These are phyloP conservation scores for Penicillium longicatenatum DNA, from an alignment of 495 filamentous ascomycete genomes.

Conservation along the genomic window DNA sequence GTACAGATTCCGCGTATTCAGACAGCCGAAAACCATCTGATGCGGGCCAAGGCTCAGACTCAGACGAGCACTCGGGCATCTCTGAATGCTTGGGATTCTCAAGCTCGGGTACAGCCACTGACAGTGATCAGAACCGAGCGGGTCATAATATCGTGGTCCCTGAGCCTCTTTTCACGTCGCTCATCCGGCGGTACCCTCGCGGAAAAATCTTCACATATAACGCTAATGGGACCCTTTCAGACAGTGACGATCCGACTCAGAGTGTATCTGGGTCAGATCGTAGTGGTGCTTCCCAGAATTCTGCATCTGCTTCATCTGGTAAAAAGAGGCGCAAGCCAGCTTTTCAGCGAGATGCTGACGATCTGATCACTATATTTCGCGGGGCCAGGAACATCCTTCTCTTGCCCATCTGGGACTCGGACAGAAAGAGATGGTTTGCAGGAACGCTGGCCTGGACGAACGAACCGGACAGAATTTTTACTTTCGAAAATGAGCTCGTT, in stretches of 20 bases:
- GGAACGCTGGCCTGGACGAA: conserved; percentile 60
- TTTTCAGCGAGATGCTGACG: conserved; percentile 21
- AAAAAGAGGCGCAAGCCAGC: conserved; percentile 20
- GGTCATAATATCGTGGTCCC: conserved; percentile 12
- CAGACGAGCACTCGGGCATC: neutral
- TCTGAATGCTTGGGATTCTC: conserved; percentile 20
- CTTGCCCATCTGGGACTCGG: conserved; percentile 62
- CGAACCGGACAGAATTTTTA: conserved; percentile 37
- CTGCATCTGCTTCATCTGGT: neutral
- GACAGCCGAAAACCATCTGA: neutral
- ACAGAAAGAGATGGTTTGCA: conserved; percentile 60
- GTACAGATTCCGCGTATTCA: neutral
- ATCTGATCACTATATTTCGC: conserved; percentile 25
- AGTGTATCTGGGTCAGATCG: neutral
- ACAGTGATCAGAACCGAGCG: conserved; percentile 6
- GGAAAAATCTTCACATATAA: conserved; percentile 25
- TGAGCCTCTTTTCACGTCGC: conserved; percentile 11
- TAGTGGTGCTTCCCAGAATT: too few species aligned
- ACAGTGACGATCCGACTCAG: neutral
- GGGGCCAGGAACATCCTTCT: conserved; percentile 28
- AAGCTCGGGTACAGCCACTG: conserved; percentile 13
- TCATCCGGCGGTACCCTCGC: conserved; percentile 18
- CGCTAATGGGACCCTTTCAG: conserved; percentile 13
- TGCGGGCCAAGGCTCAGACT: neutral
- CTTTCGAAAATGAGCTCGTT: conserved; percentile 46